Evolutionary conservation across 1,139 yeast species (phyloP), one percentile per base, ranked within the genome.

Genomic region (Nakaseomyces uthaithaninus): DNA sequence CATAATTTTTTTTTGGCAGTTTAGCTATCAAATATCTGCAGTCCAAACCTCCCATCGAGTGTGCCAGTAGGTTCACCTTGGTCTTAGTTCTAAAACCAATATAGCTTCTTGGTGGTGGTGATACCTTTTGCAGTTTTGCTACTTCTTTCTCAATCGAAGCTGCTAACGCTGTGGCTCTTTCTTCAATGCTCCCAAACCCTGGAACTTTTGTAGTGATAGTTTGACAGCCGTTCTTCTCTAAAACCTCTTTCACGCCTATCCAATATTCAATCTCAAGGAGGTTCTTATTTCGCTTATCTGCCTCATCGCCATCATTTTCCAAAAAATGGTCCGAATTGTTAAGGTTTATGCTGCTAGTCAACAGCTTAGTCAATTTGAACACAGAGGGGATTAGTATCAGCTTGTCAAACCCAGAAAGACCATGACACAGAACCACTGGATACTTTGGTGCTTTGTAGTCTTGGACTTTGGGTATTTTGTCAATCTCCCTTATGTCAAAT

Each of bases 11-110:
- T 42, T 63, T 47, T 17, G 68, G 64, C 12, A 80, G 59, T 40
- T 72, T 65, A 0, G 85, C 71, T 1, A 85, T 81, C 49, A 87
- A 62, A 54, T 80, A 84, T 38, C 96, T 63, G 28, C 89, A 75
- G 57, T 87, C 96, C 31, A 87, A 64, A 0, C 96, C 96, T 7
- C 96, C 96, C 95, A 87, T 86, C 0, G 95, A 85, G 57, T 87
- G 96, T n/a, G 94, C 93, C 16, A 87, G 69, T 28, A 87, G 60
- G 55, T 87, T 87, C 12, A 87, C 65, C 45, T 76, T 75, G n/a
- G 62, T 42, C 12, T 58, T 49, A 5, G 48, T 48, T 11, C 33
- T 28, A 2, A 16, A 16, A 11, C 33, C 33, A 14, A 14, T 17
- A 7, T 17, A 4, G 12, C 52, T 49, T 28, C 52, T 48, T n/a